A percentile compares a stretch with the other conserved stretches of the same genome.
Evolutionary conservation across 108 stramenopile genomes (phyloP).

Genomic region (Skeletonema tropicum): DNA sequence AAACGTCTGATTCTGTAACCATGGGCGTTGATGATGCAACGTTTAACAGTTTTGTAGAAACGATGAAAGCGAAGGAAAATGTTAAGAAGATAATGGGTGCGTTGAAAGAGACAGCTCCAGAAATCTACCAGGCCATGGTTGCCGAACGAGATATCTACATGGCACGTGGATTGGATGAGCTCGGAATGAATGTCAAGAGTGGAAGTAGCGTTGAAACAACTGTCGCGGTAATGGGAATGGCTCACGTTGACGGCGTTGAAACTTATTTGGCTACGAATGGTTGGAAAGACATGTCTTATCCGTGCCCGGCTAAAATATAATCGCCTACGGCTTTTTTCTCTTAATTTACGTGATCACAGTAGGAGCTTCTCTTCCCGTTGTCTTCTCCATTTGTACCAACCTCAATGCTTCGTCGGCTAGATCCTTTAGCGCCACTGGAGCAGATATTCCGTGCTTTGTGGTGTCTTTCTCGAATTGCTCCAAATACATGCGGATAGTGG

Average conservation of each 20-base stretch:
- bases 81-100: constrained; percentile 52
- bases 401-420: constrained; percentile 76
- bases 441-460: constrained; percentile 66
- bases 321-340: not conserved
- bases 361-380: constrained; percentile 79
- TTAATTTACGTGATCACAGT: constrained; percentile 83
- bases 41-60: constrained; percentile 53
- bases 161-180: constrained; percentile 54
- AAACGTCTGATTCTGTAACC: constrained; percentile 12
- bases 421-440: constrained; percentile 72
- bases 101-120: constrained; percentile 38
- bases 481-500: constrained; percentile 99
- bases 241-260: constrained; percentile 60
- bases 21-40: constrained; percentile 35
- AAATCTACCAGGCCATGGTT: constrained; percentile 59
- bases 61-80: constrained; percentile 58
- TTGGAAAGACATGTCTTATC: constrained; percentile 44
- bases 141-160: constrained; percentile 60
- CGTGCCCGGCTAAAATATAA: constrained; percentile 20
- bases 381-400: constrained; percentile 71
- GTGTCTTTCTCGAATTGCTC: constrained; percentile 91
- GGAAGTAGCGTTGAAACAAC: constrained; percentile 19
- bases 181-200: constrained; percentile 20
- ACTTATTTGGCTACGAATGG: constrained; percentile 43
- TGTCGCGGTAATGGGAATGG: constrained; percentile 60